Evolutionary conservation across 331 rosid species (phyloP), one percentile per base, ranked within the genome.

Genomic region (Quercus phellos): DNA sequence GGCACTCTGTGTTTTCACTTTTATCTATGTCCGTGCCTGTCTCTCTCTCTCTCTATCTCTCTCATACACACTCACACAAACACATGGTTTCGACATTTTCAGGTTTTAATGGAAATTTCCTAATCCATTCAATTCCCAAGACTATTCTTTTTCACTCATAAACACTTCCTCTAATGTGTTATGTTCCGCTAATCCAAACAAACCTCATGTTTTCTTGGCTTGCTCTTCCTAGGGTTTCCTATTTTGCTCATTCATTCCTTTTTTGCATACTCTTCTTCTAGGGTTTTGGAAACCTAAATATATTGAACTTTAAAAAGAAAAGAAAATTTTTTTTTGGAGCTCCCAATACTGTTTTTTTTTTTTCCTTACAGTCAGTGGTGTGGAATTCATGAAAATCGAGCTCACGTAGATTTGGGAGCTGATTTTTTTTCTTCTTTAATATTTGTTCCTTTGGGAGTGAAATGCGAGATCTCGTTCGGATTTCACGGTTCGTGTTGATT

Each of bases 91-190:
- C 80, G 55, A 71, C 80, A 56, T 56, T 70, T 81, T 72, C 81
- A 3, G 73, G 73, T 82, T 38, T 38, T 83, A 60, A 73, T 85
- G 79, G 50, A 61, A 51, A 70, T 27, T 35, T 77, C 77, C 74
- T 80, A 78, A 83, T 55, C 79, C 79, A 34, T 76, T 74, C 87
- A 85, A 82, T 82, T 86, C 85, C 90, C 84, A 85, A 78, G 61
- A 55, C 77, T 1, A 24, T 24, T 71, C 74, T 10, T 13, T 46
- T 13, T 1, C 53, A 46, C 54, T 9, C 73, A 58, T 16, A 6
- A 26, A 4, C 29, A 46, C 46, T 22, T 56, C 68, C 55, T 68
- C 55, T 32, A 56, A 55, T 68, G 71, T 58, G 66, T 46, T 46
- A 46, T 0, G 53, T 13, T 46, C 73, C 53, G 66, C 38, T 61